Base-by-base conservation (phyloP, 1,284 basidiomycete species). In the Ganoderma lucidum region DNA sequence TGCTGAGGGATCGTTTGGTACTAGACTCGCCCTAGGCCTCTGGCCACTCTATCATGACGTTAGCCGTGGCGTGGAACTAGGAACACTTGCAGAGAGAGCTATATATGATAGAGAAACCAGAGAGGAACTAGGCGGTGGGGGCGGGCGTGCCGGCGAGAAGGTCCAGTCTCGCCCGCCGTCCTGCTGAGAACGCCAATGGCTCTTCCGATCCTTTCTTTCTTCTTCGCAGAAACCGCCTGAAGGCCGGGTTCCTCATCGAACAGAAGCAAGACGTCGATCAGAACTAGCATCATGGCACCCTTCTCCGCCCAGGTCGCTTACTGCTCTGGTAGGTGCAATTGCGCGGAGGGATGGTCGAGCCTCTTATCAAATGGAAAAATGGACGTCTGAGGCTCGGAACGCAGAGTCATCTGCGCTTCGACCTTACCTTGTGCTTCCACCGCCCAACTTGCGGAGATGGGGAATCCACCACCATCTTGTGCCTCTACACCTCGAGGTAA, bases 351-450 rank as follows among this genome's bases (percentile, higher is more conserved):
- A 56, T 12, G 53, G 30, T 9, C 35, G 32, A 48, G 10, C 39
- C 5, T 23, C 55, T 53, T 14, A 39, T 41, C 19, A 93, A 94
- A 78, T 83, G 88, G 0, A 91, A 91, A 76, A 83, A 85, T 44
- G 42, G 65, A 95, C 91, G 89, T 89, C 15, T 82, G 87, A 55
- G 82, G 83, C 39, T 82, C 83, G 19, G 84, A 87, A 63, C 86
- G 86, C 55, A 94, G 93, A 76, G 91, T 98, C 68, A 86, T 96
- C 63, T 89, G 95, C 30, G 91, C 92, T 10, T 96, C 95, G 0
- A 87, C 92, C 23, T 80, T 97, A 15, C 93, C 92, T 0, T 90
- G 93, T 74, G 93, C 96, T 83, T 88, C 90, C 1, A 9, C 12
- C 9, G 12, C 39, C 39, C 9, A 41, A 86, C 42, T 98, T 63